Percentiles rank a stretch among this genome's conserved stretches.
phyloP scores from a whole-genome alignment of 371 early-diverging fungal genomes.

The Mortierella sp. region DNA sequence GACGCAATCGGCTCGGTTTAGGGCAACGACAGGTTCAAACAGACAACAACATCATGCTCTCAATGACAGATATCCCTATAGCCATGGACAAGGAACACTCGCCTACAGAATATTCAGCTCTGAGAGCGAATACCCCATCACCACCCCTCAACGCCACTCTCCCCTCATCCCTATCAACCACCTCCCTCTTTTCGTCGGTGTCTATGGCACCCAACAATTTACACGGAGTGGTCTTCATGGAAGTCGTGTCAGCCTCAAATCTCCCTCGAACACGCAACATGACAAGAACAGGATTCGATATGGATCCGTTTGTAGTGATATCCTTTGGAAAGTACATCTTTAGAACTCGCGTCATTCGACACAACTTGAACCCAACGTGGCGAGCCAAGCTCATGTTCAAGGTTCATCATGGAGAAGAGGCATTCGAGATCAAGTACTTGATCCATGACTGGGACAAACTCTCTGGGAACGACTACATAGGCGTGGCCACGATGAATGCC shows the following conservation, averaged over 20 bases:
- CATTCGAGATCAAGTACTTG: conserved; percentile 73
- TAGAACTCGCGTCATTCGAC: conserved; percentile 72
- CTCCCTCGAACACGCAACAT: conserved; percentile 69
- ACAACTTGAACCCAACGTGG: conserved; percentile 76
- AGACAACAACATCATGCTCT: conserved; percentile 13
- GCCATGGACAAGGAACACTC: conserved; percentile 24
- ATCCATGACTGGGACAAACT: conserved; percentile 86
- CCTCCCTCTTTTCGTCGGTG: conserved; percentile 44
- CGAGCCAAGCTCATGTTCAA: conserved; percentile 75
- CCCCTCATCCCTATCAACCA: conserved; percentile 17
- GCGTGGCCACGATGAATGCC: conserved; percentile 61
- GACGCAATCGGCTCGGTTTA: conserved; percentile 45
- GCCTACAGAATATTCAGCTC: conserved; percentile 15
- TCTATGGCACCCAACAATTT: conserved; percentile 38
- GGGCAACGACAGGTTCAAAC: conserved; percentile 42
- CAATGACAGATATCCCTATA: conserved; percentile 44
- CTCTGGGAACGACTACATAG: conserved; percentile 77
- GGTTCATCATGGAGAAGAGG: conserved; percentile 64
- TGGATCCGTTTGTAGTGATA: conserved; percentile 89
- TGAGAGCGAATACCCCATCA: conserved; percentile 32
- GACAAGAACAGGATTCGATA: conserved; percentile 76
- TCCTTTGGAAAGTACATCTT: conserved; percentile 78
- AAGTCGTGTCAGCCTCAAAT: conserved; percentile 69
- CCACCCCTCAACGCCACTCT: conserved; percentile 24
- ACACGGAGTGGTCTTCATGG: conserved; percentile 71